Evolutionary conservation across 176 grass and related monocot species (phyloP).

Genomic region (Carex kokanica): DNA sequence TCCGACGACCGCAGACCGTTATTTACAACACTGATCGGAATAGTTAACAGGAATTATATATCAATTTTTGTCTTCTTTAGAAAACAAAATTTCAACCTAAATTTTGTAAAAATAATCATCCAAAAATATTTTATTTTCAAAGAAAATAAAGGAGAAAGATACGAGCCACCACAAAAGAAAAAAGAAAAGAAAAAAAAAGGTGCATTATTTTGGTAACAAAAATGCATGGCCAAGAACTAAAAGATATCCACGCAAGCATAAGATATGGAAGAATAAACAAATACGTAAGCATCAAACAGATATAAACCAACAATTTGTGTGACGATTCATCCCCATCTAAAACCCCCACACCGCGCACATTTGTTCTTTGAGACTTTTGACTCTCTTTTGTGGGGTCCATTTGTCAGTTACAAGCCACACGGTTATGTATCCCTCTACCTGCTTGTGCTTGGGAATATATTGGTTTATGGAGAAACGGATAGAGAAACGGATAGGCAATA

Average conservation of each 20-base stretch:
- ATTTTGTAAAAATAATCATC: background rate
- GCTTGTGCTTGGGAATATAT: background rate
- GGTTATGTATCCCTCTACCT: background rate
- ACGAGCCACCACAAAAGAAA: background rate
- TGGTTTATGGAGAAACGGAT: background rate
- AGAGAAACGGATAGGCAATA: background rate
- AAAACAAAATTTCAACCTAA: background rate
- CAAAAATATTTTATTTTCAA: background rate
- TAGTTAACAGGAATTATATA: background rate
- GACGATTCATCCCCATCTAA: background rate
- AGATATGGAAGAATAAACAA: conserved; percentile 29
- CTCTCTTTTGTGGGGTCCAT: background rate
- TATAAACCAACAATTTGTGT: background rate
- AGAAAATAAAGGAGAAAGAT: background rate
- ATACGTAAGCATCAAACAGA: conserved; percentile 1
- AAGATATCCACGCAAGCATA: conserved; percentile 14
- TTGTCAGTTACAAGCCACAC: background rate
- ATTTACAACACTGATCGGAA: too few relatives aligned
- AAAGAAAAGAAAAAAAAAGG: background rate
- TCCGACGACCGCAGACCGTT: too few relatives aligned
- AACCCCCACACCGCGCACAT: background rate
- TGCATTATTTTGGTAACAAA: background rate
- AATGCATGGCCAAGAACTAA: conserved; percentile 1
- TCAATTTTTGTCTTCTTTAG: background rate
- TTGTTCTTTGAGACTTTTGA: background rate